Evolutionary conservation across 1,284 basidiomycete genomes (phyloP).

Genomic region (Vanrija sp.): DNA sequence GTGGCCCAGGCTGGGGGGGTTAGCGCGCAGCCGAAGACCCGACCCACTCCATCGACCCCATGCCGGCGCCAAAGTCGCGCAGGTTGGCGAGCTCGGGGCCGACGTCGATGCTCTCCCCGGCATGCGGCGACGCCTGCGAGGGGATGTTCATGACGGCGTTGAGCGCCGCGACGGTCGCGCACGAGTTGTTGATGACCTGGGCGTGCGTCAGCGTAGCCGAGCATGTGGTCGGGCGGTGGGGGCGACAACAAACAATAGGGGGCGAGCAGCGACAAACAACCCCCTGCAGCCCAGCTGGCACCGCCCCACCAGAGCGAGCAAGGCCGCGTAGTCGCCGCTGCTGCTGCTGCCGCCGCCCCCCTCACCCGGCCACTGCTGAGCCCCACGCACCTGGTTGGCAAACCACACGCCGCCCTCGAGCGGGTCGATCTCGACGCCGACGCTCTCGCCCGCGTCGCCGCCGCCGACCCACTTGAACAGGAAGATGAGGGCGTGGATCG

Average conservation of each 20-base stretch:
- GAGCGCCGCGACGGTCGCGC: constrained; percentile 84
- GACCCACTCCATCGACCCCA: constrained; percentile 65
- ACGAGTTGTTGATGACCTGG: constrained; percentile 83
- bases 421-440: constrained; percentile 55
- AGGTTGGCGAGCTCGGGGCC: constrained; percentile 66
- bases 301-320: not conserved
- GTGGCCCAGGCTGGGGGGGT: constrained; percentile 63
- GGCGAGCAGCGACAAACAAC: too few species aligned
- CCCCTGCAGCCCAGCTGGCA: not conserved
- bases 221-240: not conserved
- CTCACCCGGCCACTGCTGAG: not conserved
- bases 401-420: constrained; percentile 78
- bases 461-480: constrained; percentile 83
- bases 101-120: constrained; percentile 4
- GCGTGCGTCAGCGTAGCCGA: not conserved
- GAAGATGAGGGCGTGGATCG: constrained; percentile 82
- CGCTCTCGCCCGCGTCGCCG: constrained; percentile 47
- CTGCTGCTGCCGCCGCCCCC: not conserved
- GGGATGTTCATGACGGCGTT: constrained; percentile 84
- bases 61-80: constrained; percentile 69
- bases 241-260: too few species aligned
- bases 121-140: not conserved
- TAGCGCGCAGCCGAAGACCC: not conserved
- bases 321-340: too few species aligned
- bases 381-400: constrained; percentile 62